phyloP scores from a whole-genome alignment of 495 filamentous ascomycete genomes.

The Aspergillus conjunctus region DNA sequence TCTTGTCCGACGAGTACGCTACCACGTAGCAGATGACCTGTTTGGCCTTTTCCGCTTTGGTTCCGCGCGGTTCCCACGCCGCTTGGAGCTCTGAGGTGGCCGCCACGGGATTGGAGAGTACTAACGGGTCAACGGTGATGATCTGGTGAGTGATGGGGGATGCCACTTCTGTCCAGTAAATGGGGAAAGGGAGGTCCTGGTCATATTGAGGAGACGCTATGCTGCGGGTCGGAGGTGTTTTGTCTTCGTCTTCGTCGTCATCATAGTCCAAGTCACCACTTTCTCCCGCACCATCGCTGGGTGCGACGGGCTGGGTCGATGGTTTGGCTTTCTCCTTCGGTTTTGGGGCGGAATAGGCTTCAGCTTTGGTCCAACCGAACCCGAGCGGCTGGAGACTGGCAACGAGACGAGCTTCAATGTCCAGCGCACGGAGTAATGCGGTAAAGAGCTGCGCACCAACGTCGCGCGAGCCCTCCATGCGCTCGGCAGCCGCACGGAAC shows the following conservation, averaged over 20 bases:
- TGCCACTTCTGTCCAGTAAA: conserved; percentile 90
- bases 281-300: conserved; percentile 2
- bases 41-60: conserved; percentile 77
- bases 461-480: conserved; percentile 82
- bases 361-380: conserved; percentile 86
- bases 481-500: conserved; percentile 68
- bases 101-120: conserved; percentile 66
- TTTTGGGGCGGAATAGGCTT: conserved; percentile 57
- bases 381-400: conserved; percentile 84
- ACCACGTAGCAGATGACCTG: conserved; percentile 93
- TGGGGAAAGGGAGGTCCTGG: conserved; percentile 74
- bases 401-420: conserved; percentile 77
- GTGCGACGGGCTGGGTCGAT: neutral
- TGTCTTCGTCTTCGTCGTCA: conserved; percentile 18
- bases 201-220: conserved; percentile 50
- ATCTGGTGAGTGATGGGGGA: conserved; percentile 78
- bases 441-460: conserved; percentile 90
- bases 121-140: conserved; percentile 74
- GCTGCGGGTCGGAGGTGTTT: conserved; percentile 7
- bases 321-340: conserved; percentile 36
- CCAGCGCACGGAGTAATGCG: conserved; percentile 79
- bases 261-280: conserved; percentile 26
- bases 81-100: conserved; percentile 69
- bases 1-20: conserved; percentile 79
- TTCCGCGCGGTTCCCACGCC: conserved; percentile 79